Evolutionary conservation across 768 basidiomycete genomes (phyloP).

Genomic region (Tephrocybe sp.): DNA sequence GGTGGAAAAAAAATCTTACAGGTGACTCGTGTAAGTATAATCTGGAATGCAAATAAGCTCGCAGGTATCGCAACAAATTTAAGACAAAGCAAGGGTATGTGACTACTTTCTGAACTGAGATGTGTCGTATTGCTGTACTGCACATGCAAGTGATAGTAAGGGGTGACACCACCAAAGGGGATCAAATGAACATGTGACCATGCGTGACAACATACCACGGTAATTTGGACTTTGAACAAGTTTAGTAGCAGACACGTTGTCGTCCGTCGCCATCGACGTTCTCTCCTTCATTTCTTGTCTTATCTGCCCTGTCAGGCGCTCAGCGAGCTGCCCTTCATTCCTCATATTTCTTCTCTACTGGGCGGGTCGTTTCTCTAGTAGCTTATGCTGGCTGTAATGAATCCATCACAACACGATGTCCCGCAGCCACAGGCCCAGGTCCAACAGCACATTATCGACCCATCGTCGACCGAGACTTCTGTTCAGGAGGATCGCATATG

Average conservation of each 20-base stretch:
- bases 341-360: constrained; percentile 14
- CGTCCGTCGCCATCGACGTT: constrained; percentile 15
- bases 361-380: constrained; percentile 9
- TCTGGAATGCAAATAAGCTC: too few species aligned
- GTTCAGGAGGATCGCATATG: constrained; percentile 60
- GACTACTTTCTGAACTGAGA: background rate
- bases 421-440: constrained; percentile 30
- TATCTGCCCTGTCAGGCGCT: constrained; percentile 20
- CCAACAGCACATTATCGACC: constrained; percentile 20
- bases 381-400: constrained; percentile 28
- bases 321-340: constrained; percentile 24
- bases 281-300: constrained; percentile 17
- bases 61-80: too few species aligned
- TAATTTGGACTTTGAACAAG: constrained; percentile 1
- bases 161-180: constrained; percentile 9
- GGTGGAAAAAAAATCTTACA: background rate
- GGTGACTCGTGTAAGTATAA: background rate
- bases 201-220: constrained; percentile 9
- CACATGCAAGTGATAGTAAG: too few species aligned
- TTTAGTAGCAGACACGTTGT: constrained; percentile 16
- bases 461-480: constrained; percentile 21
- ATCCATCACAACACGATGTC: constrained; percentile 20
- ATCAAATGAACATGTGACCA: constrained; percentile 6
- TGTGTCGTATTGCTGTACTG: background rate
- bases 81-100: too few species aligned